These are phyloP conservation scores for Aphanocladium album DNA, from an alignment of 2,329 filamentous ascomycete species.

Conservation along the genomic window DNA sequence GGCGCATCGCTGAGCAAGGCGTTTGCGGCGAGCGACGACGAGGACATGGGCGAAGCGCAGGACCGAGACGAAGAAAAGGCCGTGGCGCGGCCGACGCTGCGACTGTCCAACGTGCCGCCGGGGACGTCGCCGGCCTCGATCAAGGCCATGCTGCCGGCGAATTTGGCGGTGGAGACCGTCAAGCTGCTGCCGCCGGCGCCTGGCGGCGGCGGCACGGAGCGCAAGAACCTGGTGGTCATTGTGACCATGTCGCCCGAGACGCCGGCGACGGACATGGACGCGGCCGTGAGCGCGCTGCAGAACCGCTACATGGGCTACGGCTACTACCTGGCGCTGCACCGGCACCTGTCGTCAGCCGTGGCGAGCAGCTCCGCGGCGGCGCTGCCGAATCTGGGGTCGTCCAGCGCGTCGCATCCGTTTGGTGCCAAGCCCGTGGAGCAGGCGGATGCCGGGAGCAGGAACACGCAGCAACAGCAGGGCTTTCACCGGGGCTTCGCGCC, in stretches of 20 bases:
- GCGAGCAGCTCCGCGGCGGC: conserved; percentile 41
- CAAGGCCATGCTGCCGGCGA: conserved; percentile 54
- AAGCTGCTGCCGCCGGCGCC: conserved; percentile 58
- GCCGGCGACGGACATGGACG: conserved; percentile 76
- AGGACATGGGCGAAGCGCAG: conserved; percentile 40
- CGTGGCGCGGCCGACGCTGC: conserved; percentile 57
- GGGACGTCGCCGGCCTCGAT: conserved; percentile 55
- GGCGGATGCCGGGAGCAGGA: conserved; percentile 23
- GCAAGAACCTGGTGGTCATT: conserved; percentile 71
- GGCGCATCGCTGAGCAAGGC: conserved; percentile 53
- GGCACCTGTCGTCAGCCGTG: conserved; percentile 76
- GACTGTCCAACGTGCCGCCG: conserved; percentile 56
- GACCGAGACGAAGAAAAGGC: conserved; percentile 52
- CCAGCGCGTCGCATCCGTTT: conserved; percentile 59
- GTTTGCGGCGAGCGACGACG: conserved; percentile 64
- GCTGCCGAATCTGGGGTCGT: conserved; percentile 25
- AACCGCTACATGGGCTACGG: conserved; percentile 83
- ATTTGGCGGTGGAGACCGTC: conserved; percentile 65
- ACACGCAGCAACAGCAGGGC: conserved; percentile 39
- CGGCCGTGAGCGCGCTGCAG: conserved; percentile 69
- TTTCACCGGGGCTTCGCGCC: conserved; percentile 65
- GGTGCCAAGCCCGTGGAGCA: conserved; percentile 65
- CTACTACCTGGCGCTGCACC: conserved; percentile 72
- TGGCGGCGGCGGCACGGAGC: conserved; percentile 48
- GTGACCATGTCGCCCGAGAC: conserved; percentile 78